A percentile compares a stretch with the other conserved stretches of the same genome.
These are phyloP conservation scores for Larix sibirica DNA, from an alignment of 83 land plant species.

Conservation along the genomic window DNA sequence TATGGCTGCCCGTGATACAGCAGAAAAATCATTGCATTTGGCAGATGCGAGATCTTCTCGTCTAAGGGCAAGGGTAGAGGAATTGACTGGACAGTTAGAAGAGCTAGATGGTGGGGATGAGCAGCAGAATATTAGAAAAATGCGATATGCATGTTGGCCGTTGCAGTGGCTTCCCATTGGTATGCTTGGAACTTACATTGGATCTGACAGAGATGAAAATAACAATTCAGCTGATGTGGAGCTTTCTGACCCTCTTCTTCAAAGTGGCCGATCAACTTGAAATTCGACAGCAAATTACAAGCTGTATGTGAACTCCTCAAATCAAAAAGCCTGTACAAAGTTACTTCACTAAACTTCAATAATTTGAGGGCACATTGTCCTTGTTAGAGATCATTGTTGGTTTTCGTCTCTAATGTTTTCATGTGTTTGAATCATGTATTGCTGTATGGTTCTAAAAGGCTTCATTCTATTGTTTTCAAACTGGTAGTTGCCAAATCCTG, in stretches of 20 bases:
- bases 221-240: conserved; percentile 67
- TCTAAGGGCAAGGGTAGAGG: conserved; percentile 87
- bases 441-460: not conserved
- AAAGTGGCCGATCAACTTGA: not conserved
- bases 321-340: not conserved
- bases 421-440: not conserved
- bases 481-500: not conserved
- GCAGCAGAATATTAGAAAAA: conserved; percentile 20
- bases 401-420: not conserved
- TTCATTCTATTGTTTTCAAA: not conserved
- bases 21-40: conserved; percentile 83
- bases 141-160: conserved; percentile 83
- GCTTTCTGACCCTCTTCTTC: conserved; percentile 68
- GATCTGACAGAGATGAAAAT: conserved; percentile 19
- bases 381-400: not conserved
- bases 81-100: conserved; percentile 80
- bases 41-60: conserved; percentile 88
- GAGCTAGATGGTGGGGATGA: conserved; percentile 56
- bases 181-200: conserved; percentile 40
- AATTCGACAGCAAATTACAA: not conserved
- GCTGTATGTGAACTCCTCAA: conserved; percentile 1
- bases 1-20: conserved; percentile 91
- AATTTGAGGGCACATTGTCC: not conserved
- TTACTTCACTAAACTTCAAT: not conserved
- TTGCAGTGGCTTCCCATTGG: conserved; percentile 60